Base-by-base conservation (phyloP, 2,329 filamentous ascomycete genomes). In the Apiospora phragmitis region DNA sequence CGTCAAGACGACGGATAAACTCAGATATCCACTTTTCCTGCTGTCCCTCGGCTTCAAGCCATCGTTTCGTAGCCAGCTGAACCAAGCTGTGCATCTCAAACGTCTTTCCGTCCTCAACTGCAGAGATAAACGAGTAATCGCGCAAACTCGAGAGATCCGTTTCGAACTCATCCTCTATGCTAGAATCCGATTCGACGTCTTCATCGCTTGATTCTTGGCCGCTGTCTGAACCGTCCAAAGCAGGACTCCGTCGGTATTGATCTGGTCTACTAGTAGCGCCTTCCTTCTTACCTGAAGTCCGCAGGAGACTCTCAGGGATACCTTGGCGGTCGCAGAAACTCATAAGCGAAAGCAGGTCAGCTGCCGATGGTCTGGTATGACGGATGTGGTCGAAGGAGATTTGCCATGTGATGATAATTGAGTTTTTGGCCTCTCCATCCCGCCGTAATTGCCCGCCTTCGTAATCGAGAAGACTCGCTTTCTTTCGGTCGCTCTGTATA, bases 11-110 rank as follows among this genome's bases (percentile, higher is more conserved):
- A 35, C 68, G 70, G 47, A 82, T 74, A 66, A 71, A 82, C 67
- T 75, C 69, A 45, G 74, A 67, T 70, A 75, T 78, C 74, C 78
- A 82, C 32, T 32, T 68, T 38, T 82, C 77, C 11, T 47, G 43
- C n/a, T 47, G 43, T 74, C 71, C 71, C 6, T 75, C n/a, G 3
- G 68, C 70, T 69, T 78, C 69, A 21, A 82, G 74, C 81, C 80
- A 83, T 51, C 70, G 76, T 68, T 75, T 77, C 18, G 75, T 82
- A 45, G 80, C 75, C 35, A 84, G 71, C 73, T 84, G 81, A 29
- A 85, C 83, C 3, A 86, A 77, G 9, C 71, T 55, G 73, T 86
- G 83, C 82, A 85, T 85, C 71, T 83, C 79, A 67, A 82, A 84
- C 3, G 71, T 68, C 21, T 72, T 76, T 1, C 72, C 72, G 32